Evolutionary conservation across 2,329 filamentous ascomycete species (phyloP).

Genomic region (Ophiostoma novo-ulmi): DNA sequence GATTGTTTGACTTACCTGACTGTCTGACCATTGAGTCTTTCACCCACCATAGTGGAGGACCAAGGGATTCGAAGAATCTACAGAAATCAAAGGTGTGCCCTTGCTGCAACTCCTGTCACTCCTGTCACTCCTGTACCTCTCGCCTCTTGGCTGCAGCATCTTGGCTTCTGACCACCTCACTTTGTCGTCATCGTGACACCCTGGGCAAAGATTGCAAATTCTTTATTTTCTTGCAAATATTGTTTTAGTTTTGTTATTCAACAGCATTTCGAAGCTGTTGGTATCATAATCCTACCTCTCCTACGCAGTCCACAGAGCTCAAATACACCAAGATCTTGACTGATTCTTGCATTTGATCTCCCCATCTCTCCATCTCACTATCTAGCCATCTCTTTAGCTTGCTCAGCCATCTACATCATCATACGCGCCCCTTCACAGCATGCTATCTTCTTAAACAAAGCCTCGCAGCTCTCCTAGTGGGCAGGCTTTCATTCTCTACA

Average conservation of each 20-base stretch:
- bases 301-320: background rate
- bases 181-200: background rate
- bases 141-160: background rate
- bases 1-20: background rate
- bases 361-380: background rate
- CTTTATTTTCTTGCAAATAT: background rate
- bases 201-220: background rate
- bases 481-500: slow-evolving; percentile 8
- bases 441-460: slow-evolving; percentile 18
- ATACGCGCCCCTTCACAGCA: slow-evolving; percentile 15
- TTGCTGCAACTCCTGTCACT: background rate
- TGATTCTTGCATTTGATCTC: background rate
- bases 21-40: too few relatives aligned
- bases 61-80: background rate
- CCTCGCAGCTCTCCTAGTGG: slow-evolving; percentile 17
- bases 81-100: background rate
- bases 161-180: background rate
- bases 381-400: background rate
- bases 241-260: background rate
- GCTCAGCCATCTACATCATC: background rate
- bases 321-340: background rate
- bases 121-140: background rate
- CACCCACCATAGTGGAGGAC: background rate
- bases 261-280: background rate
- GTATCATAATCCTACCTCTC: background rate